Percentiles rank a stretch among this genome's conserved stretches.
Conservation (phyloP, 192 early-diverging fungal species). For the Rhizophagus clarus region DNA sequence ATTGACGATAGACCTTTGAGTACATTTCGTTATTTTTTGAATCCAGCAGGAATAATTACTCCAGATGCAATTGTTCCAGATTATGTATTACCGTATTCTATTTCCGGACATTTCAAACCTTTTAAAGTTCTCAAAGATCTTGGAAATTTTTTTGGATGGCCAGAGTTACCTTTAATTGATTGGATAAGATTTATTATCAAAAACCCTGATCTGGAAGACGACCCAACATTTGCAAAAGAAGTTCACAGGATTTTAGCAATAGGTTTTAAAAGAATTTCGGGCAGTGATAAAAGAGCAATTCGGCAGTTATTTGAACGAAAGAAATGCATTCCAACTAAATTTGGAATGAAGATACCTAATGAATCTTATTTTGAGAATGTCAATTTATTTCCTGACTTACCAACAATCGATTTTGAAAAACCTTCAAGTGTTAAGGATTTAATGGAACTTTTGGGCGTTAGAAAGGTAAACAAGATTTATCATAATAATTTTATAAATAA, state of each 20-base stretch:
- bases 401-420: conserved; percentile 62
- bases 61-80: no score
- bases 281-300: conserved; percentile 37
- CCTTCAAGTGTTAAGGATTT: conserved; percentile 51
- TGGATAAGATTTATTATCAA: conserved; percentile 10
- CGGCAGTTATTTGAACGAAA: conserved; percentile 38
- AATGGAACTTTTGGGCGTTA: conserved; percentile 69
- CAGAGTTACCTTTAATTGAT: background rate
- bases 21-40: conserved; percentile 60
- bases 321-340: conserved; percentile 71
- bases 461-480: no score
- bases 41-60: no score
- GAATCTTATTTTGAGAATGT: conserved; percentile 83
- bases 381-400: conserved; percentile 83
- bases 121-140: no score
- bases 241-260: conserved; percentile 58
- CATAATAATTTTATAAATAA: no score
- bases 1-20: conserved; percentile 47
- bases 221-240: conserved; percentile 67
- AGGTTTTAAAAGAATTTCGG: conserved; percentile 44
- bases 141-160: conserved; percentile 8
- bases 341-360: conserved; percentile 73
- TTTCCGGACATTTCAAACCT: background rate
- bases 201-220: conserved; percentile 28
- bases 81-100: conserved; percentile 5